Evolutionary conservation across 371 early-diverging fungal genomes (phyloP).

Genomic region (Umbelopsis sp.): DNA sequence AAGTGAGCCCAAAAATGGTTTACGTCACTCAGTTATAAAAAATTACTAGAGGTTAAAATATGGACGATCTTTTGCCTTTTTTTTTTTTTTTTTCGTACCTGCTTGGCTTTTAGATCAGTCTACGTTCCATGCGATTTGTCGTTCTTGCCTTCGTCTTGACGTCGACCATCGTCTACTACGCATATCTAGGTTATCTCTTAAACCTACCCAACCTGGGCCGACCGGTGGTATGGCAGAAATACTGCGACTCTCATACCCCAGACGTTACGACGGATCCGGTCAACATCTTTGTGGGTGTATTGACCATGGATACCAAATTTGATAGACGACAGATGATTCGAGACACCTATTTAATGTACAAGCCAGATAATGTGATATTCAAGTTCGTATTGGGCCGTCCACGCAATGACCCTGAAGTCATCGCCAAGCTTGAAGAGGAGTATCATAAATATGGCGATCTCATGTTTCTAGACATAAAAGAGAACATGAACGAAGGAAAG

Average conservation of each 20-base stretch:
- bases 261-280: conserved; percentile 1
- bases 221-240: conserved; percentile 14
- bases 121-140: conserved; percentile 11
- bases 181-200: conserved; percentile 8
- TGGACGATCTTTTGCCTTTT: background rate
- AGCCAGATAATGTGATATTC: conserved; percentile 32
- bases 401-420: conserved; percentile 10
- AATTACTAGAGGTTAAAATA: background rate
- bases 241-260: conserved; percentile 7
- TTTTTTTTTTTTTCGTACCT: background rate
- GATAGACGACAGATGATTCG: conserved; percentile 38
- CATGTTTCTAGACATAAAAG: conserved; percentile 31
- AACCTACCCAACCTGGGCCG: conserved; percentile 14
- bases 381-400: conserved; percentile 32
- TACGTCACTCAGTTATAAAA: background rate
- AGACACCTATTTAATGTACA: conserved; percentile 34
- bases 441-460: conserved; percentile 29
- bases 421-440: conserved; percentile 25
- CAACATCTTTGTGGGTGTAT: conserved; percentile 34
- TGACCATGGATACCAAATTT: conserved; percentile 29
- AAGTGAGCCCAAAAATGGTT: background rate
- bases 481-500: conserved; percentile 50
- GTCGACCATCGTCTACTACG: conserved; percentile 9
- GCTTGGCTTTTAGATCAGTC: background rate
- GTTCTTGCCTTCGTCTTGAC: conserved; percentile 5